These are phyloP conservation scores for Zymoseptoria pseudotritici DNA, from an alignment of 2,329 filamentous ascomycete species.

Conservation along the genomic window DNA sequence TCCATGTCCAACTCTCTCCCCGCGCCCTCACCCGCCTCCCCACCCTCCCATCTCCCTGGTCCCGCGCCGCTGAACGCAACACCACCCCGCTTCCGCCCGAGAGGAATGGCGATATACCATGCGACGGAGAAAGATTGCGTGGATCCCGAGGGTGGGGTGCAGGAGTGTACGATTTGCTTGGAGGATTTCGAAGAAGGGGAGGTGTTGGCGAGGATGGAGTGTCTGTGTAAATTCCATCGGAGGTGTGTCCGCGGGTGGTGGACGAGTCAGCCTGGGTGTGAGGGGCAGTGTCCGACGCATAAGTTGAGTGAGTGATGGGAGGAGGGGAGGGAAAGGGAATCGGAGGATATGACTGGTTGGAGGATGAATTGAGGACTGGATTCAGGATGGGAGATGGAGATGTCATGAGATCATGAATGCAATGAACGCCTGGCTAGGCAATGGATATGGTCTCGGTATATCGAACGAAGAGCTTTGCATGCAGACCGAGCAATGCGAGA, in stretches of 20 bases:
- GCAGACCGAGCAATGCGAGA: too few species aligned
- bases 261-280: slow-evolving; percentile 8
- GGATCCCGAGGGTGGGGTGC: slow-evolving; percentile 41
- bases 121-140: slow-evolving; percentile 59
- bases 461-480: too few species aligned
- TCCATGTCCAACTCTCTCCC: slow-evolving; percentile 6
- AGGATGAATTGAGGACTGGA: too few species aligned
- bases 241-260: slow-evolving; percentile 56
- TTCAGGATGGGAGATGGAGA: too few species aligned
- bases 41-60: slow-evolving; percentile 1
- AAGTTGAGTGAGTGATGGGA: background rate
- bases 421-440: too few species aligned
- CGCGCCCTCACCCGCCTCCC: slow-evolving; percentile 9
- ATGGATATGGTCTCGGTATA: too few species aligned
- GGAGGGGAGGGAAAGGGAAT: too few species aligned
- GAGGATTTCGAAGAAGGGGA: slow-evolving; percentile 57
- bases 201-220: slow-evolving; percentile 53
- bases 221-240: slow-evolving; percentile 58
- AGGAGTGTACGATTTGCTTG: slow-evolving; percentile 58
- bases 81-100: slow-evolving; percentile 27
- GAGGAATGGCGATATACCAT: slow-evolving; percentile 44
- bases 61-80: slow-evolving; percentile 5
- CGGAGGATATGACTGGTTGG: too few species aligned
- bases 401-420: too few species aligned
- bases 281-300: background rate